Conservation (phyloP, 2,329 filamentous ascomycete genomes). For the Neofusicoccum ribis region DNA sequence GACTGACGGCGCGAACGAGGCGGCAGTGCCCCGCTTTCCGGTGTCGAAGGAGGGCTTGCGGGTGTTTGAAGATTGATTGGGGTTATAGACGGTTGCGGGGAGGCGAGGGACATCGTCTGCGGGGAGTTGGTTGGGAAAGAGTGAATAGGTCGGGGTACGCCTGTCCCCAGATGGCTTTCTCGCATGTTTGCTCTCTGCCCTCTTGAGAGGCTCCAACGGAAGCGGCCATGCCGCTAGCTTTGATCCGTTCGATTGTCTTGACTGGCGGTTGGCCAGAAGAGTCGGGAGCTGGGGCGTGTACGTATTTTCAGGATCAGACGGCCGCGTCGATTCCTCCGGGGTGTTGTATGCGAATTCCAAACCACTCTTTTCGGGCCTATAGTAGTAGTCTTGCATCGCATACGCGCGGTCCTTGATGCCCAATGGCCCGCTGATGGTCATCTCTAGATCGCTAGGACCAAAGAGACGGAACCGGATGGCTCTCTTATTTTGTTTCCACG, state of each 20-base stretch:
- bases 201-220: conserved; percentile 1
- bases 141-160: conserved; percentile 31
- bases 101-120: conserved; percentile 41
- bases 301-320: conserved; percentile 29
- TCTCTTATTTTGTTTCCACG: conserved; percentile 43
- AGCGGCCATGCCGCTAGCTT: background rate
- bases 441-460: conserved; percentile 44
- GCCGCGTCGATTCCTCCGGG: conserved; percentile 28
- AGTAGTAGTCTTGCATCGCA: conserved; percentile 25
- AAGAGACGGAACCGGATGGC: conserved; percentile 47
- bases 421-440: conserved; percentile 42
- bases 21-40: background rate
- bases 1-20: conserved; percentile 25
- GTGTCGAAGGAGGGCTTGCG: conserved; percentile 22
- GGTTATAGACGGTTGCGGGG: conserved; percentile 39
- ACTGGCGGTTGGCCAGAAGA: background rate
- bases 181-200: background rate
- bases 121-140: conserved; percentile 36
- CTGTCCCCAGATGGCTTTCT: background rate
- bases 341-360: conserved; percentile 34
- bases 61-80: conserved; percentile 14
- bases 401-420: conserved; percentile 31
- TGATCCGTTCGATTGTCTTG: background rate
- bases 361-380: conserved; percentile 39
- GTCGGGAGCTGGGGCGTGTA: conserved; percentile 5